Conservation (phyloP, 1,139 yeast genomes). For the Saccharomycopsis crataegensis region DNA sequence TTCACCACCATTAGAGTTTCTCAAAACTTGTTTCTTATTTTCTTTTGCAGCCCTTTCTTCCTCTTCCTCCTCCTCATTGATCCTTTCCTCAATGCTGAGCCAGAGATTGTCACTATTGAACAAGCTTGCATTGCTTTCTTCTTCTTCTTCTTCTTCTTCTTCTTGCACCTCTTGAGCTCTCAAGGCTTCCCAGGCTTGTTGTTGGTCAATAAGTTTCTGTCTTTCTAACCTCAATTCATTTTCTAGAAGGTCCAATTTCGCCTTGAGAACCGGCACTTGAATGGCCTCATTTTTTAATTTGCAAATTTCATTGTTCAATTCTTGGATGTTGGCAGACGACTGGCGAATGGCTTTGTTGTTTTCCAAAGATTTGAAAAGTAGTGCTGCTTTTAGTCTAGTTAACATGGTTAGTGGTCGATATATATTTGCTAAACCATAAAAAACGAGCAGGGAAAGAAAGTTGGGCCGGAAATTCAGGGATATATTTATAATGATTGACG, state of each 20-base stretch:
- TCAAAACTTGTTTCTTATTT: background rate
- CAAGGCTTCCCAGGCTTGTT: too few relatives aligned
- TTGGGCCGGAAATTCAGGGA: background rate
- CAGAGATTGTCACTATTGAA: background rate
- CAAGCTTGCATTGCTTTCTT: background rate
- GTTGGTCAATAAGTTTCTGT: background rate
- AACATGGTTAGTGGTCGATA: too few relatives aligned
- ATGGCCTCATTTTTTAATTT: conserved; percentile 12
- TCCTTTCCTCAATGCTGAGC: too few relatives aligned
- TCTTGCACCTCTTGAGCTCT: background rate
- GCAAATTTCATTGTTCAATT: conserved; percentile 14
- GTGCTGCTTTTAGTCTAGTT: too few relatives aligned
- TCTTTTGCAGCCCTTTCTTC: background rate
- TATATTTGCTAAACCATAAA: too few relatives aligned
- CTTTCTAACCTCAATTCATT: conserved; percentile 12
- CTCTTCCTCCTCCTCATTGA: background rate
- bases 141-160: background rate
- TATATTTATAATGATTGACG: too few relatives aligned
- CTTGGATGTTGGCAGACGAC: conserved; percentile 2
- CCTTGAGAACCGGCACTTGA: conserved; percentile 16
- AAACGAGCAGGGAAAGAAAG: background rate
- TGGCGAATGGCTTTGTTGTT: too few relatives aligned
- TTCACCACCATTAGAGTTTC: background rate
- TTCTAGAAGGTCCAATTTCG: conserved; percentile 14
- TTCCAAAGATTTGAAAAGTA: background rate